Evolutionary conservation across 2,329 filamentous ascomycete species (phyloP).

Genomic region (Byssothecium circinans): DNA sequence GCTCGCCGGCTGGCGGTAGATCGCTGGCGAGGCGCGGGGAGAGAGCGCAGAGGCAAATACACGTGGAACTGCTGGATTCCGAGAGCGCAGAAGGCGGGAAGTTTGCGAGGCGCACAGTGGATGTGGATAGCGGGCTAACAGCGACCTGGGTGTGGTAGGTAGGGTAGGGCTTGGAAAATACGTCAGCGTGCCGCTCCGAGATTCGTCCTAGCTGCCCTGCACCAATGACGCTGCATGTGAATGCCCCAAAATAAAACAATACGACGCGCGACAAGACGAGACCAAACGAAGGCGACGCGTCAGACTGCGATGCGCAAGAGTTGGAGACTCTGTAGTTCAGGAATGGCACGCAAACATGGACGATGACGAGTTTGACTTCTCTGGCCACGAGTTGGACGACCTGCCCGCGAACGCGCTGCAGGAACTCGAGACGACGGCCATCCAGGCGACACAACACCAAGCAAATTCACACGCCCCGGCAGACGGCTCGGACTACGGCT

Average conservation of each 20-base stretch:
- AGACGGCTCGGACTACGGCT: constrained; percentile 45
- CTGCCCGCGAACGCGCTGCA: constrained; percentile 50
- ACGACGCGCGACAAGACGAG: too few relatives aligned
- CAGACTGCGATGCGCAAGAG: constrained; percentile 6
- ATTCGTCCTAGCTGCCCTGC: constrained; percentile 3
- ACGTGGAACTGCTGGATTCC: too few relatives aligned
- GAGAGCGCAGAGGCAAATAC: neutral
- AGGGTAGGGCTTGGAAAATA: neutral
- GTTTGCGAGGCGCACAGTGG: neutral
- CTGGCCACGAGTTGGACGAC: constrained; percentile 50
- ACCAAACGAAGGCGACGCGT: neutral
- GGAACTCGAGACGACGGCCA: constrained; percentile 49
- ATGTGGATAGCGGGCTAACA: neutral
- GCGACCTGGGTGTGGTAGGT: neutral
- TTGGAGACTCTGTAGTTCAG: constrained; percentile 4
- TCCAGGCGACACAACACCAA: constrained; percentile 45
- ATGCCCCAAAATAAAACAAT: neutral
- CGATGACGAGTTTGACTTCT: constrained; percentile 50
- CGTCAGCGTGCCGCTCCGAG: constrained; percentile 4
- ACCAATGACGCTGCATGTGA: neutral
- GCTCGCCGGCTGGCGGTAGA: neutral
- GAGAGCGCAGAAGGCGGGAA: neutral
- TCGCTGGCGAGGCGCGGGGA: neutral
- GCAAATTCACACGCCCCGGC: constrained; percentile 10
- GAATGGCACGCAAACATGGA: constrained; percentile 31